Base-by-base conservation (phyloP, 352 stramenopile species). In the Albugo laibachii region DNA sequence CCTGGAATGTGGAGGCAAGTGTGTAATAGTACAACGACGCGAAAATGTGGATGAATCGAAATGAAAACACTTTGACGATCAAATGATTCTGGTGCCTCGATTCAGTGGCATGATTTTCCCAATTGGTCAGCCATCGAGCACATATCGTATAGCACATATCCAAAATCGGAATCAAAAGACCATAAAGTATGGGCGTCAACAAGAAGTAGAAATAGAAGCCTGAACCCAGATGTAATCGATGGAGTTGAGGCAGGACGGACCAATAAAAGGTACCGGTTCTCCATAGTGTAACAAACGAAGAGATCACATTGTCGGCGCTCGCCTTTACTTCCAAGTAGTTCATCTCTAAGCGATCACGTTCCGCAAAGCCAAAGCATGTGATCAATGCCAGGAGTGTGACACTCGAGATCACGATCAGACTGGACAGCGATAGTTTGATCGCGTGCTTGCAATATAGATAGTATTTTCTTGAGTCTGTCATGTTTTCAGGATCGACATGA, bases 31-130 rank as follows among this genome's bases (percentile, higher is more conserved):
- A 97, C 13, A 97, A 67, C 41, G 83, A 94, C 20, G 88, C 83
- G 58, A 97, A 97, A 42, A 96, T 92, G 62, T 95, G 94, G 10
- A 97, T 81, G 51, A 97, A 98, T 41, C 89, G 81, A 60, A 99
- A 99, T 5, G 92, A 83, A 58, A 98, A 97, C 1, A 97, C 94
- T 67, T 99, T 99, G 58, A 96, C 87, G 54, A 98, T 98, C 48
- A 99, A 68, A 21, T 87, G 70, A 55, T 85, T 94, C 45, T 84
- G 69, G 55, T 93, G 83, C 18, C 53, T 61, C 20, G 66, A 80
- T 56, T 88, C 70, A 16, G 83, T 96, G 47, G 60, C 56, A 64
- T 96, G 86, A 60, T 94, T 94, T 61, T 96, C 86, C 65, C 81
- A 96, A 53, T 96, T 77, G 53, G 93, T 98, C 27, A 99, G 63